Base-by-base conservation (phyloP, 495 filamentous ascomycete species). In the Neurospora sp. region DNA sequence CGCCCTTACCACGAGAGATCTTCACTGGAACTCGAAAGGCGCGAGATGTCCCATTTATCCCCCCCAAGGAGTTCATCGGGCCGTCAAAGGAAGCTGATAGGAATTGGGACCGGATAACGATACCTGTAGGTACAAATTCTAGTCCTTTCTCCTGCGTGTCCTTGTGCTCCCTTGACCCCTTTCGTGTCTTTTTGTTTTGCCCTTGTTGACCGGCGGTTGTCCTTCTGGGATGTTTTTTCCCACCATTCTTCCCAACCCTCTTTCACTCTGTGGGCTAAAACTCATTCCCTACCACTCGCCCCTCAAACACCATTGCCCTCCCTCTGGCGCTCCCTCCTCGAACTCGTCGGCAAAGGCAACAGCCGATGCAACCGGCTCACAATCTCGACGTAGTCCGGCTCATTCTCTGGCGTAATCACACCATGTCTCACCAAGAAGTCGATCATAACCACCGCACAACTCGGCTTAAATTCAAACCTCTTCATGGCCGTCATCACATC, bases 361-460 rank as follows among this genome's bases (percentile, higher is more conserved):
- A 75, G 76, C 37, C 86, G 82, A 79, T 86, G 86, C 59, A 90
- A 76, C 20, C 86, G 76, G 38, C 77, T 77, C 54, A 76, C 77
- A 70, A 90, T 87, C 76, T 87, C 85, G 10, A 84, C 74, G 76
- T 83, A 88, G 69, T 85, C 77, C 72, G 48, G 71, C 81, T 90
- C 87, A 31, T 85, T 84, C 71, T 88, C 86, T 0, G 80, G 72
- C 1, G 75, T 87, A 11, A 90, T 79, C 39, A 88, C 72, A 1
- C 88, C 86, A 78, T 89, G 88, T 40, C 85, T 75, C 40, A 90
- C 80, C 31, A 90, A 84, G 77, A 89, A 89, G 42, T 86, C 86
- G 14, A 90, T 75, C 66, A 87, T 72, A 40, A 87, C 85, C 6
- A 84, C 74, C 12, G 82, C 85, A 73, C 83, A 83, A 74, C 86